These are phyloP conservation scores for Amanita molliuscula DNA, from an alignment of 768 basidiomycete genomes.

Conservation along the genomic window DNA sequence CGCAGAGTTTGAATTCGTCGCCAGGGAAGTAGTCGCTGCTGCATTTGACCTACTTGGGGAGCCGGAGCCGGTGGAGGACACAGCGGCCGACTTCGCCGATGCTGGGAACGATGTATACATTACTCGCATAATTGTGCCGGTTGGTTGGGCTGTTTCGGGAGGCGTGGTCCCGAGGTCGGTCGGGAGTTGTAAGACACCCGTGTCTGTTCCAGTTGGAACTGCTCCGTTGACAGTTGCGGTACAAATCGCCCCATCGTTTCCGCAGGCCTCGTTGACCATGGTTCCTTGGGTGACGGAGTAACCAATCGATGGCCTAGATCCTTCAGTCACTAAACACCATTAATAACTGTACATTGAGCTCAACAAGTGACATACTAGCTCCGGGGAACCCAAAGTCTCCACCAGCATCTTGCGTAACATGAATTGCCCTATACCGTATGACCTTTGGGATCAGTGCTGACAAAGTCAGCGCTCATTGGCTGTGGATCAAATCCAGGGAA, in stretches of 20 bases:
- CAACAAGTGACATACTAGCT: neutral
- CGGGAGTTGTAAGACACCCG: neutral
- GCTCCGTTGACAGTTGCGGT: neutral
- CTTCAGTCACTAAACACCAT: neutral
- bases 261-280: neutral
- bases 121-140: neutral
- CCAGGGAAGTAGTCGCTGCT: neutral
- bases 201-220: neutral
- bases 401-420: neutral
- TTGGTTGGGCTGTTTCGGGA: neutral
- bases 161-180: neutral
- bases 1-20: neutral
- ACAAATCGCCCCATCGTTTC: neutral
- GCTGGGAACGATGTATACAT: neutral
- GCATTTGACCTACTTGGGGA: neutral
- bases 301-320: neutral
- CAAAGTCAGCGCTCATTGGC: constrained; percentile 1
- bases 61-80: neutral
- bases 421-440: constrained; percentile 1
- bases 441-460: constrained; percentile 1
- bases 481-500: neutral
- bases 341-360: neutral
- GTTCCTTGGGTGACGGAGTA: neutral
- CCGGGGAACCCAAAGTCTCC: neutral
- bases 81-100: neutral